Base-by-base conservation (phyloP, 345 rosid species). In the Pseudoturritis turrita region DNA sequence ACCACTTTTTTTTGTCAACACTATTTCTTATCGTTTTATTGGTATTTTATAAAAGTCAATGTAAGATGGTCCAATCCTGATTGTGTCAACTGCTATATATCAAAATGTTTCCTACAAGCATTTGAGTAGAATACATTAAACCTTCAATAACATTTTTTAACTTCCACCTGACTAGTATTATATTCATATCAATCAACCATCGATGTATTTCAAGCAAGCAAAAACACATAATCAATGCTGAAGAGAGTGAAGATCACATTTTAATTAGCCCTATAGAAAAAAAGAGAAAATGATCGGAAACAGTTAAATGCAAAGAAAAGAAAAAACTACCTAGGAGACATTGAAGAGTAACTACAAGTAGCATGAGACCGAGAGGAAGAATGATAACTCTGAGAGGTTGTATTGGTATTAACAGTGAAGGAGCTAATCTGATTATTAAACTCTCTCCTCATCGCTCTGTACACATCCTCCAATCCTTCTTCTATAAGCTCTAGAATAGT, bases 401-500 rank as follows among this genome's bases (percentile, higher is more conserved):
- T 70, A 31, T 54, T 33, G 14, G 68, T 71, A 50, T 64, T 70
- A 26, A 70, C 41, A 4, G 87, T 81, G 62, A 81, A 86, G 58
- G 96, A 81, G 70, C 91, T 84, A 54, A 77, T 25, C 35, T 36
- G 73, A 14, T 81, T 86, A 72, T 84, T 80, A 63, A 80, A 70
- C 18, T 87, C 97, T 75, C 90, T 81, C 65, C 85, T 93, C 97
- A 90, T 89, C n/a, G 94, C 92, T 66, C 41, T 83, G 76, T 90
- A 86, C 19, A 90, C 96, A 21, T 86, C 89, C 45, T 88, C 94
- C 43, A 93, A 58, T 0, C 98, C 98, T 85, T 93, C 98, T 41
- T 90, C 96, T 3, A 90, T 71, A 63, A 90, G 57, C 57, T 93
- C 92, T 75, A 88, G 33, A 14, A 93, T 92, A 0, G 91, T 87